Evolutionary conservation across 164 flowering plant genomes (phyloP).

Genomic region (Dillenia turbinata): DNA sequence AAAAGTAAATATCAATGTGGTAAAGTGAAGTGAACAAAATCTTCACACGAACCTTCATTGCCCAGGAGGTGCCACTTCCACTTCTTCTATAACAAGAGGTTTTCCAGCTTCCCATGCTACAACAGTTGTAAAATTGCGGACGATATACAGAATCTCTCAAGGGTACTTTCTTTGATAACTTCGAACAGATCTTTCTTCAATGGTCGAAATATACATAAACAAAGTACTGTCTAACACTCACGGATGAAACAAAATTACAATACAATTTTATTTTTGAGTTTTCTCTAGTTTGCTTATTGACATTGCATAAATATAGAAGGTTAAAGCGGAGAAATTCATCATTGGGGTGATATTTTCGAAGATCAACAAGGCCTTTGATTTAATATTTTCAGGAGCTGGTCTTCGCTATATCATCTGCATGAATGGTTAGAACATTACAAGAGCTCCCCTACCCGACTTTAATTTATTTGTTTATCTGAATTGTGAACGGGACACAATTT

Average conservation of each 20-base stretch:
- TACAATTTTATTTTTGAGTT: no score
- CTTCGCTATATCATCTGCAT: conserved; percentile 57
- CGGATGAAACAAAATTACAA: no score
- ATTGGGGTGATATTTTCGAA: conserved; percentile 57
- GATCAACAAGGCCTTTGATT: conserved; percentile 76
- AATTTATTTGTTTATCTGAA: no score
- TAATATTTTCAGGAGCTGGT: conserved; percentile 46
- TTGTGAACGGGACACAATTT: no score
- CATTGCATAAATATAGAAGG: conserved; percentile 29
- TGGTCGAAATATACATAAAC: conserved; percentile 71
- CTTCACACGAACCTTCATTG: conserved; percentile 37
- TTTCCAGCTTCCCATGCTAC: conserved; percentile 57
- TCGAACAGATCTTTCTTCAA: conserved; percentile 50
- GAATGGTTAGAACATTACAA: conserved; percentile 8
- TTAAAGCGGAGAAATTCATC: conserved; percentile 64
- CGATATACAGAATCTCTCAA: conserved; percentile 29
- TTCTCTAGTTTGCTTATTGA: neutral
- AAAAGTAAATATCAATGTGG: conserved; percentile 50
- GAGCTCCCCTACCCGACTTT: no score
- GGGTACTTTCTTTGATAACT: conserved; percentile 74
- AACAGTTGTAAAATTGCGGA: conserved; percentile 28
- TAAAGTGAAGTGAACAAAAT: conserved; percentile 47
- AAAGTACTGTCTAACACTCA: conserved; percentile 32
- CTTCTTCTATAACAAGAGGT: conserved; percentile 49
- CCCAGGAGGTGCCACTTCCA: conserved; percentile 51